These are phyloP conservation scores for Puccinia horiana DNA, from an alignment of 1,284 basidiomycete species.

Conservation along the genomic window DNA sequence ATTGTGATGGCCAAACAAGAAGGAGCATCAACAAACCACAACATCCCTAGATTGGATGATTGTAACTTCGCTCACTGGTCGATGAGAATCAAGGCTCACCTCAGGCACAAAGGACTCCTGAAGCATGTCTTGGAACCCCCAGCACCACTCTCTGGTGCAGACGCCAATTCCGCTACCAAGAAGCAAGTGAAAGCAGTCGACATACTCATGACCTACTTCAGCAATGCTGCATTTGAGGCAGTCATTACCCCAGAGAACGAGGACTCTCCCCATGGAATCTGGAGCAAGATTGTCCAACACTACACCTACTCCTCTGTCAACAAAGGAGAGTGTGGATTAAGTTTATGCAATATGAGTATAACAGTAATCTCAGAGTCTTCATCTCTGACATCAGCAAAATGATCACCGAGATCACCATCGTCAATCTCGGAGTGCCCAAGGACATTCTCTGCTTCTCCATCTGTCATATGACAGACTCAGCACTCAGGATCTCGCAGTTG, in stretches of 20 bases:
- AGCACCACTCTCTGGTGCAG: neutral
- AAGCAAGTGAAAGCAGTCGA: neutral
- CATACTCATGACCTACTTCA: slow-evolving; percentile 1
- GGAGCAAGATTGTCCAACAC: too few relatives aligned
- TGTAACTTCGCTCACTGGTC: neutral
- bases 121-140: neutral
- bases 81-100: neutral
- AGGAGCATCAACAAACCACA: neutral
- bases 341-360: too few relatives aligned
- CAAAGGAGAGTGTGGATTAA: too few relatives aligned
- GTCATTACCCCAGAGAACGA: neutral
- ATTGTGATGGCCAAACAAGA: neutral
- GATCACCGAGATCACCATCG: neutral
- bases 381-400: neutral
- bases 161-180: neutral
- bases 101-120: neutral
- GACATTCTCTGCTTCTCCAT: neutral
- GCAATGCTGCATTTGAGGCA: neutral
- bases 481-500: too few relatives aligned
- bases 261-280: too few relatives aligned
- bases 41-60: neutral
- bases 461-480: too few relatives aligned
- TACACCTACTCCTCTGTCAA: neutral
- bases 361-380: neutral
- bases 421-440: neutral